These are phyloP conservation scores for Caloboletus firmus DNA, from an alignment of 1,284 basidiomycete species.

Conservation along the genomic window DNA sequence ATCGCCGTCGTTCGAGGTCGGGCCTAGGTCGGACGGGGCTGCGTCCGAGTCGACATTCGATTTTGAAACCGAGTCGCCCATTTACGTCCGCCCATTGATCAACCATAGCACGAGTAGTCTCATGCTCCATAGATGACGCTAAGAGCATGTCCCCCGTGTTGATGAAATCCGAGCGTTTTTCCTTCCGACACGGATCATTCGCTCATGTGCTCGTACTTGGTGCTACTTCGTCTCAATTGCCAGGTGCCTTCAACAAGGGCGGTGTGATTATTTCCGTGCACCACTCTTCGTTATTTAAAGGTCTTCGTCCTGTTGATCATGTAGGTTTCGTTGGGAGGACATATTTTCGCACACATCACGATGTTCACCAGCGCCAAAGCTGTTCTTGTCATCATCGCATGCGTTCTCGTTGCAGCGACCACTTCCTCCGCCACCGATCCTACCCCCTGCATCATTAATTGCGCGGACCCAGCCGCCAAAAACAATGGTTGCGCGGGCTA, in stretches of 20 bases:
- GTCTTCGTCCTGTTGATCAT: neutral
- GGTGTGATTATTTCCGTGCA: no score
- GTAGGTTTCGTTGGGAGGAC: neutral
- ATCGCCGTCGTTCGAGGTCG: neutral
- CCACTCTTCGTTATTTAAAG: no score
- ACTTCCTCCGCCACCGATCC: neutral
- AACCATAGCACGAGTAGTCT: neutral
- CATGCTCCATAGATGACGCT: neutral
- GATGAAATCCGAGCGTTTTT: neutral
- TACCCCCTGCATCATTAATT: conserved; percentile 14
- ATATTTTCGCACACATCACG: neutral
- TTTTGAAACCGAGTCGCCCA: neutral
- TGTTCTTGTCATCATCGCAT: conserved; percentile 15
- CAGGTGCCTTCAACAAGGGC: no score
- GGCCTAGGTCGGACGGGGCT: neutral
- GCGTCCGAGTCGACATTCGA: neutral
- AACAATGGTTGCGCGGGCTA: conserved; percentile 11
- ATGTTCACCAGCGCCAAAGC: conserved; percentile 22
- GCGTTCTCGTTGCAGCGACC: conserved; percentile 13
- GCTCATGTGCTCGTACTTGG: neutral
- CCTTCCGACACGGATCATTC: neutral
- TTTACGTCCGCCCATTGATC: neutral
- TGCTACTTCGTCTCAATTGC: neutral
- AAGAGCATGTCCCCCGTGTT: neutral
- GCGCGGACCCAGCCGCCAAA: conserved; percentile 8